A percentile compares a stretch with the other conserved stretches of the same genome.
Conservation (phyloP, 306 rosid genomes). For the Begonia fuchsioides region DNA sequence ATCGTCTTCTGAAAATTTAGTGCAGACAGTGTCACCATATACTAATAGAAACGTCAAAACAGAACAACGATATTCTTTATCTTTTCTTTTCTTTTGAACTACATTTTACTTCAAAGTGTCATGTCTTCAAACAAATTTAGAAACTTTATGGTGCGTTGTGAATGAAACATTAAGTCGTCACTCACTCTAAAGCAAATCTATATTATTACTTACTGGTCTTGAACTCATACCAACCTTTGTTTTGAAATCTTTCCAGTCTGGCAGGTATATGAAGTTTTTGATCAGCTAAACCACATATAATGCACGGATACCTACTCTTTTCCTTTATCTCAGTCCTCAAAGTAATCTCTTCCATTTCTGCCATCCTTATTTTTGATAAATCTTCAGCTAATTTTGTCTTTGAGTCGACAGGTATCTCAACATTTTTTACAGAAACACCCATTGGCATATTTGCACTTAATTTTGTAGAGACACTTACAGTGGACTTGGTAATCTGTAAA, state of each 20-base stretch:
- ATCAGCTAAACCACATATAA: background rate
- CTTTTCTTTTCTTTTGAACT: background rate
- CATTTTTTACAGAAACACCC: slow-evolving; percentile 18
- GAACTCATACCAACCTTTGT: slow-evolving; percentile 30
- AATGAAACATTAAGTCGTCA: too few species aligned
- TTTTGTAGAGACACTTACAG: slow-evolving; percentile 23
- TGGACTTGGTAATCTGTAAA: slow-evolving; percentile 22
- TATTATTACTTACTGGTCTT: too few species aligned
- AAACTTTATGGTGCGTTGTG: too few species aligned
- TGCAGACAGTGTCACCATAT: slow-evolving; percentile 9
- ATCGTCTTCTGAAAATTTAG: slow-evolving; percentile 36
- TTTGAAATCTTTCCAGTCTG: slow-evolving; percentile 16
- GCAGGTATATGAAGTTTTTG: slow-evolving; percentile 15
- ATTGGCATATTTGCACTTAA: slow-evolving; percentile 19
- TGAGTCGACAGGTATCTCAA: slow-evolving; percentile 35
- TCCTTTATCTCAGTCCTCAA: slow-evolving; percentile 13
- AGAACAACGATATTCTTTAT: too few species aligned
- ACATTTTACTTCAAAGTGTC: too few species aligned
- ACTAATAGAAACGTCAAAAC: slow-evolving; percentile 1
- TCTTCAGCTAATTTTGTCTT: slow-evolving; percentile 52
- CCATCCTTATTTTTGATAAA: slow-evolving; percentile 42
- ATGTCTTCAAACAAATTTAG: too few species aligned
- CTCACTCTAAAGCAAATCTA: too few species aligned
- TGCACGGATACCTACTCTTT: slow-evolving; percentile 8
- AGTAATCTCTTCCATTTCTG: slow-evolving; percentile 26